Evolutionary conservation across 2,329 filamentous ascomycete species (phyloP).

Genomic region (Stachybotrys chlorohalonatus): DNA sequence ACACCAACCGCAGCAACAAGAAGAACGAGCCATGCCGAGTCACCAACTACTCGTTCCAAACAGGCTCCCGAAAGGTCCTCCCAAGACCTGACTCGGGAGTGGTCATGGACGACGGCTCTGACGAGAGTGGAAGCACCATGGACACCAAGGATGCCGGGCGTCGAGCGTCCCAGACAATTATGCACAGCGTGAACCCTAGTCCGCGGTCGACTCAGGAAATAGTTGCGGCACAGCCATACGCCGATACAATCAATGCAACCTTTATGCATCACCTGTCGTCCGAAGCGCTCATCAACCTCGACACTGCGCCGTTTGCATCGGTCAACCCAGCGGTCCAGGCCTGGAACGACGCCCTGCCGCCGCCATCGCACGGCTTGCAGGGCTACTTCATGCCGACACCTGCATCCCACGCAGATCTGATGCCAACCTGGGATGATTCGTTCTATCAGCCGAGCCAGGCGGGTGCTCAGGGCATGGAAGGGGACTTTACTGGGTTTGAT

Average conservation of each 20-base stretch:
- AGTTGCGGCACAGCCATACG: constrained; percentile 5
- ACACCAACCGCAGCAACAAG: constrained; percentile 31
- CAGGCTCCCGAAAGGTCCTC: constrained; percentile 12
- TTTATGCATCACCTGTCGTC: constrained; percentile 11
- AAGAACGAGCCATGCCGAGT: constrained; percentile 19
- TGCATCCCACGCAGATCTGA: neutral
- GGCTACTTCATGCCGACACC: neutral
- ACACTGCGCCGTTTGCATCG: constrained; percentile 4
- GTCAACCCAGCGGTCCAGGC: constrained; percentile 13
- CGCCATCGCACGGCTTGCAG: neutral
- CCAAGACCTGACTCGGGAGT: constrained; percentile 29
- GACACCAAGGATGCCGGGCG: constrained; percentile 21
- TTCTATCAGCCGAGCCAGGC: neutral
- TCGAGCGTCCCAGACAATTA: constrained; percentile 10
- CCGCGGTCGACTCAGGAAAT: constrained; percentile 13
- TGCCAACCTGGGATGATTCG: neutral
- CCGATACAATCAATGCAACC: constrained; percentile 8
- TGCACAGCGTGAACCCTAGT: constrained; percentile 8
- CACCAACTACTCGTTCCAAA: neutral
- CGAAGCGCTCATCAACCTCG: constrained; percentile 10
- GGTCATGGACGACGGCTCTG: constrained; percentile 27
- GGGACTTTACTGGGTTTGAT: neutral
- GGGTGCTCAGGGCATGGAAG: neutral
- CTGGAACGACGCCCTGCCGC: constrained; percentile 17
- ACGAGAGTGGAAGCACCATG: constrained; percentile 24